Evolutionary conservation across 2,329 filamentous ascomycete species (phyloP), one percentile per base, ranked within the genome.

Genomic region (Monilinia aucupariae): DNA sequence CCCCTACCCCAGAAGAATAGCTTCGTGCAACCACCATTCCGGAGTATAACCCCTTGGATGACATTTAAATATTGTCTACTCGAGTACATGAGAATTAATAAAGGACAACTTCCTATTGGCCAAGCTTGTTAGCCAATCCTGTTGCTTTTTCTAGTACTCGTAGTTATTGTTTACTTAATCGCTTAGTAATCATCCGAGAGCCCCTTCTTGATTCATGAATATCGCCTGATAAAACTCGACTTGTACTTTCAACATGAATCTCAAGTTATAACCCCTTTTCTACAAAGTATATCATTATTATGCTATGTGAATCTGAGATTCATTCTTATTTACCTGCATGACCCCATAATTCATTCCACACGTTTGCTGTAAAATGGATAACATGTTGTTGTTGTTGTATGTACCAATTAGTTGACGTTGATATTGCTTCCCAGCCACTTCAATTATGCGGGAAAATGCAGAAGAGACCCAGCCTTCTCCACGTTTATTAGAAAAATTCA

Each of bases 401-500:
- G n/a, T 52, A 56, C 15, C n/a, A 30, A 37, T 20, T 27, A 27
- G 22, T 59, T 59, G 37, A 37, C n/a, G 61, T 20, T 59, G 55
- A 52, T 3, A 25, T 50, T 48, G 58, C 27, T 30, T 64, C 58
- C 64, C 64, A 65, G 62, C 64, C 62, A 60, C 63, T 55, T 55
- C 39, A 62, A 55, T 66, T 61, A 27, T 51, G 39, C 59, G 64
- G 65, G 67, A 67, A 62, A 67, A 34, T 25, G 27, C n/a, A 56
- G 20, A 41, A 27, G 10, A 43, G 43, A 30, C 39, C 69, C 69
- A 71, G 64, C 69, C 70, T 55, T 66, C 49, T 49, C 51, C 48
- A 53, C 65, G 51, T 52, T 12, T 13, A 58, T 47, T 17, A 25
- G 2, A 30, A 55, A 17, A 58, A 17, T 12, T 17, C 27, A 9